Percentiles rank a stretch among this genome's conserved stretches.
These are phyloP conservation scores for Ecytonucleospora hepatopenaei DNA, from an alignment of 371 early-diverging fungal species.

Conservation along the genomic window DNA sequence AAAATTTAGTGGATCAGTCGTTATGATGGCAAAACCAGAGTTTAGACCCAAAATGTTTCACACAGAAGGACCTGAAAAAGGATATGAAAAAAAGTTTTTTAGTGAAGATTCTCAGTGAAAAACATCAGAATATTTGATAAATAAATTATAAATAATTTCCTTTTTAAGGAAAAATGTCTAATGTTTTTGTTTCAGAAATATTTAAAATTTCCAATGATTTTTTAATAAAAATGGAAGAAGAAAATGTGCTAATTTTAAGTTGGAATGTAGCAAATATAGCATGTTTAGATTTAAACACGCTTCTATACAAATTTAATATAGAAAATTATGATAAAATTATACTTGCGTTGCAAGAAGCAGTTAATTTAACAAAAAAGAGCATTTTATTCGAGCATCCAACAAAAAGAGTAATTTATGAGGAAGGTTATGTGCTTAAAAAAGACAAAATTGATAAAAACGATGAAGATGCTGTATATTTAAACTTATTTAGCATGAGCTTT, in stretches of 20 bases:
- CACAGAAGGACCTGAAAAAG: conserved; percentile 31
- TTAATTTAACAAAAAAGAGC: neutral
- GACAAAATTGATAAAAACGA: neutral
- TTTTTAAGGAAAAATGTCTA: too few relatives aligned
- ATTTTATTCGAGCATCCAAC: neutral
- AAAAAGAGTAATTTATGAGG: neutral
- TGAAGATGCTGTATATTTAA: too few relatives aligned
- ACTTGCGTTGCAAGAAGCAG: neutral
- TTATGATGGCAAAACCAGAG: conserved; percentile 39
- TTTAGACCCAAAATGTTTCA: conserved; percentile 51
- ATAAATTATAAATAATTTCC: too few relatives aligned
- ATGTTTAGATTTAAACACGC: too few relatives aligned
- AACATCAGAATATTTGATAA: neutral
- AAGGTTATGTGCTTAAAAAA: conserved; percentile 14
- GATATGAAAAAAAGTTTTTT: conserved; percentile 26
- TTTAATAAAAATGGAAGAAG: neutral
- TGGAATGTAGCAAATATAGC: too few relatives aligned
- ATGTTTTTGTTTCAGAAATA: neutral
- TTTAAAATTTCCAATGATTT: neutral
- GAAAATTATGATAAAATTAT: neutral
- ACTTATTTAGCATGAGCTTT: neutral
- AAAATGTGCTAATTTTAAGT: neutral
- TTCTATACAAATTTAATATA: too few relatives aligned
- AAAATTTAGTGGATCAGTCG: conserved; percentile 67
- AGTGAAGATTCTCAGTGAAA: too few relatives aligned